phyloP scores from a whole-genome alignment of 129 eudicot genomes.

The Centella asiatica region DNA sequence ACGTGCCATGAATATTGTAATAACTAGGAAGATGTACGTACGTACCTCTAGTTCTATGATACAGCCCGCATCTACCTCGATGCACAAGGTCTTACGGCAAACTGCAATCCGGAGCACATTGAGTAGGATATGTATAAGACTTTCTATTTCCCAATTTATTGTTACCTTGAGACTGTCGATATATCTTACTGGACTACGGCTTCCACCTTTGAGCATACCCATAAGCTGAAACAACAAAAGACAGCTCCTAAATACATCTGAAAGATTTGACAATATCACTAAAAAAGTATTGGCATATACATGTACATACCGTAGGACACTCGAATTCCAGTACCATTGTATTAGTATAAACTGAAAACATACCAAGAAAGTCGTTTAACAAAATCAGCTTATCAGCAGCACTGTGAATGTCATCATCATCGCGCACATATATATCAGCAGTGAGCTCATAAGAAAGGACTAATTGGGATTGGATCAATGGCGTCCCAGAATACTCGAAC shows the following conservation, averaged over 20 bases:
- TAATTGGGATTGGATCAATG: not conserved
- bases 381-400: not conserved
- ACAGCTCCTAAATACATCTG: not conserved
- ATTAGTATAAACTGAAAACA: not conserved
- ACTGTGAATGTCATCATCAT: not conserved
- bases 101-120: not conserved
- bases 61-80: not conserved
- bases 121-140: not conserved
- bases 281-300: too few relatives aligned
- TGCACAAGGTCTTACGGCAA: not conserved
- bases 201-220: not conserved
- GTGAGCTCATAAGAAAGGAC: not conserved
- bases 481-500: too few relatives aligned
- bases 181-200: not conserved
- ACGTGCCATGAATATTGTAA: not conserved
- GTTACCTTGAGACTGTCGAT: not conserved
- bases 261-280: not conserved
- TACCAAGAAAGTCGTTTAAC: not conserved
- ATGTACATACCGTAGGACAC: not conserved
- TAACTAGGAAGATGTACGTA: not conserved
- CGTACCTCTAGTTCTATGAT: conserved; percentile 7
- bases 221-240: not conserved
- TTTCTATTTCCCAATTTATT: not conserved
- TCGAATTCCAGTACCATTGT: not conserved
- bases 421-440: not conserved